These are phyloP conservation scores for Alopecurus myosuroides DNA, from an alignment of 176 grass and related monocot genomes.

Conservation along the genomic window DNA sequence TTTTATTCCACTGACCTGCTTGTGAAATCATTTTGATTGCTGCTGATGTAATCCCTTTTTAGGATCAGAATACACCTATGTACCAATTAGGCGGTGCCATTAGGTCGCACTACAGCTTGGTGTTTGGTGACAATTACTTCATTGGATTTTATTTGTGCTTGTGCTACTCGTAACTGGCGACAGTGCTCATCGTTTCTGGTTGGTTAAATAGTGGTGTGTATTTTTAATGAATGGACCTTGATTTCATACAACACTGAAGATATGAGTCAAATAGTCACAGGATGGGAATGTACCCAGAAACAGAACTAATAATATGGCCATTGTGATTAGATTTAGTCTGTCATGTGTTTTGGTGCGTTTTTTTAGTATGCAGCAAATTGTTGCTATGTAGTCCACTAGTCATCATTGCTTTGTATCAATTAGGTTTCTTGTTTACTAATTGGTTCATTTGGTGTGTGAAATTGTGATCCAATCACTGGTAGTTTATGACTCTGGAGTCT, in stretches of 20 bases:
- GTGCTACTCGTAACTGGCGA: neutral
- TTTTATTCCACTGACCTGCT: neutral
- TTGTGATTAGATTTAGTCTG: neutral
- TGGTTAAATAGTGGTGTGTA: neutral
- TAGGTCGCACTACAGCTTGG: neutral
- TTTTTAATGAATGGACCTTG: neutral
- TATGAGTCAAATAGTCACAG: neutral
- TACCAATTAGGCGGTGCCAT: neutral
- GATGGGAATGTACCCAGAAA: neutral
- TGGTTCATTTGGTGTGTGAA: neutral
- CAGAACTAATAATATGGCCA: neutral
- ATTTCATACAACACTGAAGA: neutral
- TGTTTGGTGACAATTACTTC: neutral
- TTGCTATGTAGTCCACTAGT: neutral
- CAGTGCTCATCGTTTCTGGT: neutral
- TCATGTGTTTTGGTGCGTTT: neutral
- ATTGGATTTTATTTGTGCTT: neutral
- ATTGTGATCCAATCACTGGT: neutral
- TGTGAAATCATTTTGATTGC: neutral
- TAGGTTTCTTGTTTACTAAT: slow-evolving; percentile 1
- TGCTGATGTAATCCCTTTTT: neutral
- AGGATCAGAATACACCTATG: neutral
- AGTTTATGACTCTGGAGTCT: neutral
- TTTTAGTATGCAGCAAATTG: neutral
- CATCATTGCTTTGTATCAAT: neutral